These are phyloP conservation scores for Malus hybrid DNA, from an alignment of 331 rosid genomes.

Conservation along the genomic window DNA sequence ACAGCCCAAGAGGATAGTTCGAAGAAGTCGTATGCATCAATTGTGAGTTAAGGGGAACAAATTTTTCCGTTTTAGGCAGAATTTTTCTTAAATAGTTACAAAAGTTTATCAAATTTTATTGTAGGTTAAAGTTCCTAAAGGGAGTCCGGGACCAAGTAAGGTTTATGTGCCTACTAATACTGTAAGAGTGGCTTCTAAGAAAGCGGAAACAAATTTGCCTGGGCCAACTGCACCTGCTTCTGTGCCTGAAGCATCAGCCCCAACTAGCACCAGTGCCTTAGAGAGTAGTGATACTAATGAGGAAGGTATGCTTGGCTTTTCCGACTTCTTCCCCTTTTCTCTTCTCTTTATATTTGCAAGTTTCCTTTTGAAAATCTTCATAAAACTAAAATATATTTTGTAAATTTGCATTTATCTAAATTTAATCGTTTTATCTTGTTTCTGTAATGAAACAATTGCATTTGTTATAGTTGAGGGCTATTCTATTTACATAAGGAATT, in stretches of 20 bases:
- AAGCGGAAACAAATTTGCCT: constrained; percentile 24
- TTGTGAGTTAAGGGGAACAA: constrained; percentile 39
- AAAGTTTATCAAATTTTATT: constrained; percentile 19
- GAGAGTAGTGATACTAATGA: constrained; percentile 37
- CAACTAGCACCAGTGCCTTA: constrained; percentile 19
- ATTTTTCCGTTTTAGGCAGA: background rate
- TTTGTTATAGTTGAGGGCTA: constrained; percentile 47
- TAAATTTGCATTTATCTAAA: background rate
- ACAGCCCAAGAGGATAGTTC: constrained; percentile 43
- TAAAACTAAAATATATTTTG: background rate
- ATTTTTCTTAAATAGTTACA: constrained; percentile 4
- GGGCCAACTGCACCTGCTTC: constrained; percentile 28
- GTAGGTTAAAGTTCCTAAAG: constrained; percentile 60
- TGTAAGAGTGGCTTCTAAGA: constrained; percentile 27
- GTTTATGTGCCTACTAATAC: constrained; percentile 55
- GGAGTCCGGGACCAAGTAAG: constrained; percentile 34
- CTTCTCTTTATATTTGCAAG: background rate
- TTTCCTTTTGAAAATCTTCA: background rate
- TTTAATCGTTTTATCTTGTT: background rate
- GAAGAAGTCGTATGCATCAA: constrained; percentile 72
- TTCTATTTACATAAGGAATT: constrained; percentile 55
- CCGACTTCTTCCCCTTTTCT: background rate
- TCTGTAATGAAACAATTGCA: constrained; percentile 2
- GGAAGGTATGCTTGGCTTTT: constrained; percentile 37
- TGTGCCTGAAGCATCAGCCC: constrained; percentile 35